Evolutionary conservation across 805 yeast species (phyloP), one percentile per base, ranked within the genome.

Genomic region (Yarrowia divulgata): DNA sequence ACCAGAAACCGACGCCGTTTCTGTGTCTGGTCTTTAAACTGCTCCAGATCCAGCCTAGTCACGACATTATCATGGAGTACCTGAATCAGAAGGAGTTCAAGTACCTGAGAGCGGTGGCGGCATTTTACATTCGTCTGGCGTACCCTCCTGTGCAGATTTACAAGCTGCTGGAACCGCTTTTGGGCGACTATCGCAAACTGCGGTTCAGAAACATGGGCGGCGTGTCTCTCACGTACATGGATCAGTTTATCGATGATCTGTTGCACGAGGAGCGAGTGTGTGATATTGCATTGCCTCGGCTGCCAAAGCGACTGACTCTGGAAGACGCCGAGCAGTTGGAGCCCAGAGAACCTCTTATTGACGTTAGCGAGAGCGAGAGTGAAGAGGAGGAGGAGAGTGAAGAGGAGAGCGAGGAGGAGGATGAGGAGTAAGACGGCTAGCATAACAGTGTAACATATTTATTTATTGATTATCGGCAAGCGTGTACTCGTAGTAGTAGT

Each of bases 21-120:
- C 75, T 91, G n/a, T 88, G 97, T 74, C 82, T 97, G 55, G 77
- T 92, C 42, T 85, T 91, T 74, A 87, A 94, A 72, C 76, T 94
- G 70, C 81, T 93, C 5, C 97, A 94, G 77, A 77, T 95, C 18
- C 86, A 86, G 71, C 98, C 98, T 0, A 73, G 83, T 1, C 74
- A 75, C 12, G 90, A 86, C 5, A 85, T 91, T 5, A 75, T 90
- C 1, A 75, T 79, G 18, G 83, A 87, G 68, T 83, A 85, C 71
- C 78, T 89, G 13, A 77, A 77, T 1, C 95, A 93, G 73, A 79
- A 81, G 63, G 87, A 88, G 69, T 93, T 93, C 83, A 91, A 91
- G 77, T 93, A 92, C 74, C 77, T 91, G 62, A 86, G 90, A 0
- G 89, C 90, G 0, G 75, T 94, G 69, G 85, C 88, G 0, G 82